Conservation (phyloP, 192 early-diverging fungal species). For the Coemansia sp. region DNA sequence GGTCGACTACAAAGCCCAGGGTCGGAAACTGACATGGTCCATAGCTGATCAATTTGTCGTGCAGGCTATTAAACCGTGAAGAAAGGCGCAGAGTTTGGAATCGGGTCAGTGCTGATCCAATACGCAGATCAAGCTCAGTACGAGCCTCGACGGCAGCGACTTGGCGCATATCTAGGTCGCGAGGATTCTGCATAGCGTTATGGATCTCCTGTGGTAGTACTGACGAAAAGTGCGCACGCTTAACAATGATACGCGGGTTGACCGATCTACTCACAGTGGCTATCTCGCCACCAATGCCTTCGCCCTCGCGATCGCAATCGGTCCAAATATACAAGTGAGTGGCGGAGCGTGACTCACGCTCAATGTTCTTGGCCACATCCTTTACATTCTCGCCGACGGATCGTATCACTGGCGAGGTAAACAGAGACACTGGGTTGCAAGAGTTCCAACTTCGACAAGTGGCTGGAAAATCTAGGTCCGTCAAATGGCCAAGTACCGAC, state of each 20-base stretch:
- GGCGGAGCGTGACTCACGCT: conserved; percentile 61
- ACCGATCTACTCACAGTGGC: conserved; percentile 63
- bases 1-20: conserved; percentile 92
- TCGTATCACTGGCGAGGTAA: conserved; percentile 67
- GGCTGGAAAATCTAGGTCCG: conserved; percentile 66
- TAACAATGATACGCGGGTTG: conserved; percentile 71
- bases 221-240: conserved; percentile 88
- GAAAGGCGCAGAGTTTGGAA: conserved; percentile 80
- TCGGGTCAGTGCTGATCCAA: conserved; percentile 92
- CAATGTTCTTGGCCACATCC: conserved; percentile 67
- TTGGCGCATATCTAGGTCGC: conserved; percentile 72
- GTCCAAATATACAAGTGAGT: conserved; percentile 94
- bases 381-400: conserved; percentile 46
- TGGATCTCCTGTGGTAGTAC: conserved; percentile 81
- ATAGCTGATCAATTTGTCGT: conserved; percentile 77
- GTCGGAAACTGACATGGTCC: conserved; percentile 98
- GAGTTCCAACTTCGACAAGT: conserved; percentile 65
- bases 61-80: conserved; percentile 57
- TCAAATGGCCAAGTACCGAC: conserved; percentile 79
- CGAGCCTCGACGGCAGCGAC: conserved; percentile 83
- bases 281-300: conserved; percentile 89
- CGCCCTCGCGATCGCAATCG: conserved; percentile 97
- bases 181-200: conserved; percentile 72
- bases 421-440: conserved; percentile 64
- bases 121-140: conserved; percentile 86